phyloP scores from a whole-genome alignment of 2,329 filamentous ascomycete genomes.

The Alternaria consortialis region DNA sequence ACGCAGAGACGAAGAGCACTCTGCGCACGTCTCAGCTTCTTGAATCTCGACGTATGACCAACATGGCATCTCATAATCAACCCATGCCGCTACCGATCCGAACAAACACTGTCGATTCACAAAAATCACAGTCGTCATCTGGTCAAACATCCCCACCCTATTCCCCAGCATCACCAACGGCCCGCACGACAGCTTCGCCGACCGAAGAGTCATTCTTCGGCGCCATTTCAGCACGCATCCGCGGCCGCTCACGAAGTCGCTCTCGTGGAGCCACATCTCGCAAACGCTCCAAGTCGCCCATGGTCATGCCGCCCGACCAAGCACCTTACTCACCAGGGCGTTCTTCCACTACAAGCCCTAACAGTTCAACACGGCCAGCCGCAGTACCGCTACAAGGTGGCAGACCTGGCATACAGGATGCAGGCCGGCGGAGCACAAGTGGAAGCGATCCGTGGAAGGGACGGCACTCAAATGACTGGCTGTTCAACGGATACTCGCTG shows the following conservation, averaged over 20 bases:
- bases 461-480: constrained; percentile 52
- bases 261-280: constrained; percentile 35
- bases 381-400: constrained; percentile 26
- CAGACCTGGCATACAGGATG: constrained; percentile 35
- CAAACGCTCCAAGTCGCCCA: constrained; percentile 45
- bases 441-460: constrained; percentile 49
- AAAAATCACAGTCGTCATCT: constrained; percentile 36
- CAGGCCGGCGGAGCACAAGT: constrained; percentile 38
- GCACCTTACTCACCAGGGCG: constrained; percentile 15
- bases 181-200: constrained; percentile 31
- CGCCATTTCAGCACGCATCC: constrained; percentile 46
- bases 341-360: constrained; percentile 16
- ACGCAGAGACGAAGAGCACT: constrained; percentile 11
- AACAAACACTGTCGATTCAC: constrained; percentile 41
- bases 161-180: constrained; percentile 34
- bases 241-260: constrained; percentile 46
- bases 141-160: constrained; percentile 33
- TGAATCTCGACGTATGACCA: background rate
- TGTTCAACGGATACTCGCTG: constrained; percentile 51
- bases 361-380: constrained; percentile 18
- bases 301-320: constrained; percentile 40
- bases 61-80: constrained; percentile 40
- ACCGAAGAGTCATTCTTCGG: constrained; percentile 49
- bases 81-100: constrained; percentile 43
- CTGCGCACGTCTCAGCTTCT: background rate